Evolutionary conservation across 371 early-diverging fungal genomes (phyloP).

Genomic region (Mucor lusitanicus): DNA sequence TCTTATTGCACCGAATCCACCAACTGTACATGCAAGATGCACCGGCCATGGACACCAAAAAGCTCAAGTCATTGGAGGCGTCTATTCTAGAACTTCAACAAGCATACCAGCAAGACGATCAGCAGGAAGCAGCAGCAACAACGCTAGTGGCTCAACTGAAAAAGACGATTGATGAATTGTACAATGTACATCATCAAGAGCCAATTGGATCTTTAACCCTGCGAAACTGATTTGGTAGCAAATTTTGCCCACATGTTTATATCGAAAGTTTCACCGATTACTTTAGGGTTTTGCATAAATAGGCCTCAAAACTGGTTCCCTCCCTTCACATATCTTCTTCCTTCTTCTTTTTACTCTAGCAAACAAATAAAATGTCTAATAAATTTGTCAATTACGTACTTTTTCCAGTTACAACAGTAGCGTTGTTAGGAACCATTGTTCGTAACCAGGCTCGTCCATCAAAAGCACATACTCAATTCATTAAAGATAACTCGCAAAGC

Average conservation of each 20-base stretch:
- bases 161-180: background rate
- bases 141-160: background rate
- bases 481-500: constrained; percentile 27
- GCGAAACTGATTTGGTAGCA: background rate
- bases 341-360: constrained; percentile 29
- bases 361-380: constrained; percentile 8
- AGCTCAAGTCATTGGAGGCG: constrained; percentile 10
- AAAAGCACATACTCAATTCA: constrained; percentile 38
- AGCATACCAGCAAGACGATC: constrained; percentile 6
- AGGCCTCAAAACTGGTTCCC: background rate
- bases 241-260: background rate
- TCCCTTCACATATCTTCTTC: background rate
- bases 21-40: background rate
- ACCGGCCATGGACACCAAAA: background rate
- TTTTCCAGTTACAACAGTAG: constrained; percentile 36
- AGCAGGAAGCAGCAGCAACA: background rate
- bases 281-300: background rate
- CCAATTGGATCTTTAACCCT: constrained; percentile 11
- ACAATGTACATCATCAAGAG: constrained; percentile 1
- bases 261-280: constrained; percentile 4
- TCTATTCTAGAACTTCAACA: constrained; percentile 12
- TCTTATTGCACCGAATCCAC: constrained; percentile 11
- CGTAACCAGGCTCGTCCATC: constrained; percentile 42
- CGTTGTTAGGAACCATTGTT: constrained; percentile 38
- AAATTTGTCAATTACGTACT: constrained; percentile 31